A percentile compares a stretch with the other conserved stretches of the same genome.
Evolutionary conservation across 352 stramenopile species (phyloP).

Genomic region (Phytopythium vexans): DNA sequence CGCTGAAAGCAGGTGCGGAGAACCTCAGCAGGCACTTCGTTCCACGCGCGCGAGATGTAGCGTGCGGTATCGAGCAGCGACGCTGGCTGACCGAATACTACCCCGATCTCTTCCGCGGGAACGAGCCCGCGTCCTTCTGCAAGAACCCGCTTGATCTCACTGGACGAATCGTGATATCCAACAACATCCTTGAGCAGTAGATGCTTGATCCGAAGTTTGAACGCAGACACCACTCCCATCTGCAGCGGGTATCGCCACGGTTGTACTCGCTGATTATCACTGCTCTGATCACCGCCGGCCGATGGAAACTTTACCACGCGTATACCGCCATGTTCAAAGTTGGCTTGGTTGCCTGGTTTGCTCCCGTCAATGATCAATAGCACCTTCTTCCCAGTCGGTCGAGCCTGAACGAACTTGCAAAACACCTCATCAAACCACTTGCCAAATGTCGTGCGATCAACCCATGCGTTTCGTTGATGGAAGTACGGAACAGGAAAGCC

Average conservation of each 20-base stretch:
- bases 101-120: background rate
- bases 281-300: background rate
- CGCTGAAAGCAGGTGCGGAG: slow-evolving; percentile 17
- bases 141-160: slow-evolving; percentile 19
- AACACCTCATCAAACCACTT: slow-evolving; percentile 25
- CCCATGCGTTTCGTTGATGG: slow-evolving; percentile 20
- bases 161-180: slow-evolving; percentile 12
- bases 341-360: slow-evolving; percentile 20
- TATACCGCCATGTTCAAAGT: slow-evolving; percentile 22
- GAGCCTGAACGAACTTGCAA: slow-evolving; percentile 12
- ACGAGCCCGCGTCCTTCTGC: slow-evolving; percentile 1
- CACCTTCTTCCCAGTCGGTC: slow-evolving; percentile 14
- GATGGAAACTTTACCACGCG: slow-evolving; percentile 17
- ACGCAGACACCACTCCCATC: slow-evolving; percentile 11
- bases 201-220: slow-evolving; percentile 21
- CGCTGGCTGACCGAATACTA: slow-evolving; percentile 18
- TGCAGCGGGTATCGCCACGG: slow-evolving; percentile 14
- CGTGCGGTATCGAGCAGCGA: slow-evolving; percentile 23
- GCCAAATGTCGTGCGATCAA: slow-evolving; percentile 21
- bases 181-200: slow-evolving; percentile 17
- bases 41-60: slow-evolving; percentile 15
- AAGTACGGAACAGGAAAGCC: slow-evolving; percentile 15
- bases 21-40: slow-evolving; percentile 11
- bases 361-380: slow-evolving; percentile 23
- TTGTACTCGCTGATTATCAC: background rate